Base-by-base conservation (phyloP, 176 grass and related monocot species). In the Triticum monococcum region DNA sequence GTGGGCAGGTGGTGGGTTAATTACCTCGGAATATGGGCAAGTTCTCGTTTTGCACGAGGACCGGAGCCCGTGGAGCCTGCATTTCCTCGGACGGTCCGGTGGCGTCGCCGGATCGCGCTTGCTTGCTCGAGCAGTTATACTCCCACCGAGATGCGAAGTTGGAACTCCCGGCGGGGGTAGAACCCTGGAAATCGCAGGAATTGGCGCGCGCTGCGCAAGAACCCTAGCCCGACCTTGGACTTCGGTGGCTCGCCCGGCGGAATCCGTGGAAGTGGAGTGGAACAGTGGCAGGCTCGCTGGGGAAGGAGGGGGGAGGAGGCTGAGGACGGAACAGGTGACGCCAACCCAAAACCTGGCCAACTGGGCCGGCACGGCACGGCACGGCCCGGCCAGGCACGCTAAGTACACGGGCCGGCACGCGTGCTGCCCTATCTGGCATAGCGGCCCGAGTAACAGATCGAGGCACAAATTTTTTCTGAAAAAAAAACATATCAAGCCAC, bases 11-110 rank as follows among this genome's bases (percentile, higher is more conserved):
- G 12, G 50, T 7, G 50, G 14, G 16, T 54, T 18, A 2, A n/a
- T 84, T 57, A 84, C 82, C 82, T 61, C 82, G 69, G 22, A 84
- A 84, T 5, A 70, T 61, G 16, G 52, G 76, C 43, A 81, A 32
- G 43, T 82, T 75, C 71, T 88, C 79, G 17, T 14, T 82, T 68
- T 77, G 60, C 72, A 83, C 31, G 72, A 77, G 18, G 62, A 68
- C 26, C 12, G 79, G 80, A 82, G 46, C 72, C 72, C 76, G 13
- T 11, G 46, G 54, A 25, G 20, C 60, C 62, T 68, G 83, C 38
- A 46, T 64, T 81, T 36, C 41, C 60, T 23, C 13, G 0, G 16
- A 38, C 36, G 2, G 43, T 30, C 43, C 52, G 7, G 20, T 0
- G 57, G 60, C 70, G 41, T 11, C 43, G 28, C 5, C 59, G 36